Conservation (phyloP, 352 stramenopile genomes). For the Pythium angustatum region DNA sequence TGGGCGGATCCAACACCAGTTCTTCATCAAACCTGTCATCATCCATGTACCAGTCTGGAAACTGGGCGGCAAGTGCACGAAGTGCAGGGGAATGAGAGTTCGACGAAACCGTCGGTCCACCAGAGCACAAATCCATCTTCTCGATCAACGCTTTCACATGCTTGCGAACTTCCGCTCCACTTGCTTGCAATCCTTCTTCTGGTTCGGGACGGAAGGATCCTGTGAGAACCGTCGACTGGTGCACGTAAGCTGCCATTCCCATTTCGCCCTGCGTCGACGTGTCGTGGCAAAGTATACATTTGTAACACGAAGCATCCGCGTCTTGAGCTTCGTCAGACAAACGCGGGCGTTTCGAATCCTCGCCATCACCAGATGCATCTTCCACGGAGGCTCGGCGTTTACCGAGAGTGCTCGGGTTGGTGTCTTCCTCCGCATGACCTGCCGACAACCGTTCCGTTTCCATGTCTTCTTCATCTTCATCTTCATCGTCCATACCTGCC, state of each 20-base stretch:
- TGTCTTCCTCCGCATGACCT: background rate
- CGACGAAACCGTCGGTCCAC: conserved; percentile 40
- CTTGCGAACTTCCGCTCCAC: conserved; percentile 55
- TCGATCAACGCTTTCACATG: conserved; percentile 77
- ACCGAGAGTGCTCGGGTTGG: conserved; percentile 27
- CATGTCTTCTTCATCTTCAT: conserved; percentile 31
- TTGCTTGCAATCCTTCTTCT: conserved; percentile 52
- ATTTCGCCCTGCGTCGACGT: conserved; percentile 78
- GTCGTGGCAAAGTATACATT: conserved; percentile 88
- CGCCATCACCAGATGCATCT: conserved; percentile 31
- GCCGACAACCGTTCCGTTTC: conserved; percentile 15
- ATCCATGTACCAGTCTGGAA: conserved; percentile 77
- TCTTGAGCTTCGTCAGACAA: conserved; percentile 34
- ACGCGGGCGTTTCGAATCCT: conserved; percentile 52
- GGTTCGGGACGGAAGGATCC: conserved; percentile 72
- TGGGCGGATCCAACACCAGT: conserved; percentile 37
- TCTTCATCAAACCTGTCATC: conserved; percentile 51
- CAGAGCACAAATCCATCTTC: conserved; percentile 86
- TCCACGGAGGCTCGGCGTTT: conserved; percentile 56
- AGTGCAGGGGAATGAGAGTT: conserved; percentile 54
- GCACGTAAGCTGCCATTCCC: conserved; percentile 82
- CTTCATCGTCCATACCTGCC: conserved; percentile 37
- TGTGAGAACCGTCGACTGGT: conserved; percentile 85
- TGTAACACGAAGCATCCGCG: conserved; percentile 39
- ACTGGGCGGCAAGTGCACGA: conserved; percentile 54